A percentile compares a stretch with the other conserved stretches of the same genome.
Evolutionary conservation across 176 grass and related monocot genomes (phyloP).

Genomic region (Rhipidocladum racemiflorum): DNA sequence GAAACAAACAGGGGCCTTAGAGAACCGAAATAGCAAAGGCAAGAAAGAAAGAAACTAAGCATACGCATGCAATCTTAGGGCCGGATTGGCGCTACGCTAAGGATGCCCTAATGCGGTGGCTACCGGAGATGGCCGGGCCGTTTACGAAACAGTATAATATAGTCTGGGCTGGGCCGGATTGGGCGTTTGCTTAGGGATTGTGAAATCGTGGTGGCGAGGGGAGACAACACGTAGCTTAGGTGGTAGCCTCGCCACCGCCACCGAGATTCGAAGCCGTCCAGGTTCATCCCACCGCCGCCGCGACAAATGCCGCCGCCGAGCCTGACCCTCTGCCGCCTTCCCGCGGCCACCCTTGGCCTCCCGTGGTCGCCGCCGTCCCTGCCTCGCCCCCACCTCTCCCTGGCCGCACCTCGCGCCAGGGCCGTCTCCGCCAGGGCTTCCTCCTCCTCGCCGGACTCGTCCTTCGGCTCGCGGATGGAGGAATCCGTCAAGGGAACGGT

Average conservation of each 20-base stretch:
- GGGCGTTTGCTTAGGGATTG: no score
- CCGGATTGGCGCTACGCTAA: no score
- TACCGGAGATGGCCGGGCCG: no score
- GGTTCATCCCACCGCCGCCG: neutral
- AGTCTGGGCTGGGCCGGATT: no score
- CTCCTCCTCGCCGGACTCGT: conserved; percentile 56
- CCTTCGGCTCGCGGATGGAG: conserved; percentile 85
- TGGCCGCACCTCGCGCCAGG: conserved; percentile 26
- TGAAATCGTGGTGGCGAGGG: neutral
- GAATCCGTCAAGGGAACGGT: conserved; percentile 73
- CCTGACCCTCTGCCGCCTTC: conserved; percentile 28
- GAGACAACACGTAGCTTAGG: neutral
- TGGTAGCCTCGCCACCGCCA: neutral
- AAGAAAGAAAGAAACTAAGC: no score
- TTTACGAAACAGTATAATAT: no score
- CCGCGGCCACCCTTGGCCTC: conserved; percentile 14
- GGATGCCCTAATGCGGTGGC: no score
- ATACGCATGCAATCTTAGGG: no score
- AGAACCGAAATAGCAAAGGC: no score
- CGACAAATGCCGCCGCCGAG: conserved; percentile 18
- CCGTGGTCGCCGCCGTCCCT: neutral
- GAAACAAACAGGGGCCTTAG: no score
- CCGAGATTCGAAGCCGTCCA: neutral
- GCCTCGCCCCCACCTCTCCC: conserved; percentile 7
- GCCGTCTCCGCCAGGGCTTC: conserved; percentile 35